Evolutionary conservation across 345 rosid species (phyloP).

Genomic region (Anastatica hierochuntica): DNA sequence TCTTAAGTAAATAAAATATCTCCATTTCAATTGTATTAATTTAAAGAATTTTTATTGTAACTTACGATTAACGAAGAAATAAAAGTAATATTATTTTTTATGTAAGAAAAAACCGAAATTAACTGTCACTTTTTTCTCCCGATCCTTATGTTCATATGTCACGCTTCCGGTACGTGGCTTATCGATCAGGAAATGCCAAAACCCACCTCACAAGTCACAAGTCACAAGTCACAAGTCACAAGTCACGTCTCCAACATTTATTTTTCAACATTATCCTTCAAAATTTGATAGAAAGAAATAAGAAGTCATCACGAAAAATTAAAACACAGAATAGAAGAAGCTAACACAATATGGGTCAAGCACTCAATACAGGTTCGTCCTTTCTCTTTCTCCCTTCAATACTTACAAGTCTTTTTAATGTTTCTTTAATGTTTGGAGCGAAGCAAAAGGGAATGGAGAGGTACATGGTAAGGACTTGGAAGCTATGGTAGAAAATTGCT

Average conservation of each 20-base stretch:
- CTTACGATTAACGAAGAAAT: too few species aligned
- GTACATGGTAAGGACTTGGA: constrained; percentile 37
- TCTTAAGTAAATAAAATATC: too few species aligned
- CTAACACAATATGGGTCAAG: constrained; percentile 24
- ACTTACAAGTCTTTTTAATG: neutral
- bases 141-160: constrained; percentile 3
- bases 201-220: constrained; percentile 18
- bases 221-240: constrained; percentile 18
- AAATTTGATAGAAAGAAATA: neutral
- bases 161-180: constrained; percentile 22
- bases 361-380: constrained; percentile 21
- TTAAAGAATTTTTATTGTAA: too few species aligned
- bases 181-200: constrained; percentile 11
- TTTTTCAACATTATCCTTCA: constrained; percentile 9
- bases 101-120: too few species aligned
- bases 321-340: neutral
- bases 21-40: too few species aligned
- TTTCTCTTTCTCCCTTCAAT: constrained; percentile 2
- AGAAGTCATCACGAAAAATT: neutral
- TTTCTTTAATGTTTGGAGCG: too few species aligned
- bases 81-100: too few species aligned
- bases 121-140: neutral
- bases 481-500: constrained; percentile 28
- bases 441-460: constrained; percentile 34
- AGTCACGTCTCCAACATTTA: constrained; percentile 3